These are phyloP conservation scores for Prunus mongolica DNA, from an alignment of 306 rosid genomes.

Conservation along the genomic window DNA sequence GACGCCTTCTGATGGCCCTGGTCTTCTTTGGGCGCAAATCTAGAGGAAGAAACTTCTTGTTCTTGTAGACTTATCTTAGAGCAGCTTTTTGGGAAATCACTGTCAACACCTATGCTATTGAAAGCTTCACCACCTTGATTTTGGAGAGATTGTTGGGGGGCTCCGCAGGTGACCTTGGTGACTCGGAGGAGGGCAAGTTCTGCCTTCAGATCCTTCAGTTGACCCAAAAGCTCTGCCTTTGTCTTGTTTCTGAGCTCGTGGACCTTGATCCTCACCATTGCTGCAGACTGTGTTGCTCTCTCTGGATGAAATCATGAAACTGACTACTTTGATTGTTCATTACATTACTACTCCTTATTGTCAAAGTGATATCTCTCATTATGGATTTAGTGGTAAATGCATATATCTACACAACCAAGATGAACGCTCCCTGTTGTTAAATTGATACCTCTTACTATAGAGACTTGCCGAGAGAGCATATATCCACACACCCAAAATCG, in stretches of 20 bases:
- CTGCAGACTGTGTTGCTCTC: not conserved
- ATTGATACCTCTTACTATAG: too few species aligned
- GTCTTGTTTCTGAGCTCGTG: conserved; percentile 41
- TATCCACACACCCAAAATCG: not conserved
- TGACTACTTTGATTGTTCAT: too few species aligned
- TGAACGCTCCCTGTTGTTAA: too few species aligned
- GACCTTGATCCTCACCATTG: conserved; percentile 46
- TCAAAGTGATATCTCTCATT: too few species aligned
- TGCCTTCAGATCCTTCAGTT: conserved; percentile 50
- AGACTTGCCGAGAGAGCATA: not conserved
- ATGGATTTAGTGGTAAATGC: too few species aligned
- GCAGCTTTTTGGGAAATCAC: conserved; percentile 58
- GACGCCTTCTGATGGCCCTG: conserved; percentile 62
- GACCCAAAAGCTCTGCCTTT: conserved; percentile 35
- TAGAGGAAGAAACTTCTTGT: conserved; percentile 55
- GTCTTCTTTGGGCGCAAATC: conserved; percentile 70
- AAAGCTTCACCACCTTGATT: conserved; percentile 60
- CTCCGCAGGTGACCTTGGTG: conserved; percentile 52
- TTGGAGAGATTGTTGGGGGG: conserved; percentile 51
- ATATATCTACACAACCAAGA: too few species aligned
- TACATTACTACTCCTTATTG: too few species aligned
- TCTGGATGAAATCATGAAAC: not conserved
- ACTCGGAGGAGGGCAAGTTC: conserved; percentile 56
- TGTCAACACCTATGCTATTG: conserved; percentile 55
- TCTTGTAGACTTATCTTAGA: conserved; percentile 58